These are phyloP conservation scores for Chaetomiaceae sp. DNA, from an alignment of 2,329 filamentous ascomycete species.

Conservation along the genomic window DNA sequence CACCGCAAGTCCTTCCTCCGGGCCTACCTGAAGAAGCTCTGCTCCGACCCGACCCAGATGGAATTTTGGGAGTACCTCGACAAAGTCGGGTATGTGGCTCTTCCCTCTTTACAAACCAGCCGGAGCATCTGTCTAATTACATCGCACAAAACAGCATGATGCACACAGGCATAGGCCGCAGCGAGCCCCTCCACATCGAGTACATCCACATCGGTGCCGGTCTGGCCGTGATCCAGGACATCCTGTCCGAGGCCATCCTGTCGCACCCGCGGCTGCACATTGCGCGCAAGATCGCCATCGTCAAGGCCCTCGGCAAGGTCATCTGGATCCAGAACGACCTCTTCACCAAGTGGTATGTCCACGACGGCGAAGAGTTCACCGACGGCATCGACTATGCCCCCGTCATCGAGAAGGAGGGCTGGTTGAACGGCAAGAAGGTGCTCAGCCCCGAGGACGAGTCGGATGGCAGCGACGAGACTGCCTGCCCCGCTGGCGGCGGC, in stretches of 20 bases:
- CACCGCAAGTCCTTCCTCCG: conserved; percentile 73
- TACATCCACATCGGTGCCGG: conserved; percentile 73
- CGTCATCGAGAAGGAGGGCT: conserved; percentile 56
- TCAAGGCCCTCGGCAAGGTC: conserved; percentile 73
- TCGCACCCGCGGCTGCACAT: conserved; percentile 63
- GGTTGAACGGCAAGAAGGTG: conserved; percentile 58
- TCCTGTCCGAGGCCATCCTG: conserved; percentile 71
- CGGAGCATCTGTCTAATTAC: neutral
- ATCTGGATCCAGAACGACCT: conserved; percentile 87
- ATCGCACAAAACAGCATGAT: conserved; percentile 51
- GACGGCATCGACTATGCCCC: conserved; percentile 42
- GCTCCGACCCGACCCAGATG: conserved; percentile 68
- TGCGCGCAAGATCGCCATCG: conserved; percentile 64
- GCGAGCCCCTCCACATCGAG: conserved; percentile 70
- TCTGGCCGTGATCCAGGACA: conserved; percentile 71
- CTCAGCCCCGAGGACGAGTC: conserved; percentile 30
- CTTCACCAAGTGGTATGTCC: conserved; percentile 76
- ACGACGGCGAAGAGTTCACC: conserved; percentile 59
- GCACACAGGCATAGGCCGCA: conserved; percentile 71
- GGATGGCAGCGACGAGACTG: conserved; percentile 14
- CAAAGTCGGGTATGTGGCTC: conserved; percentile 60
- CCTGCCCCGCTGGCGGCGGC: too few species aligned
- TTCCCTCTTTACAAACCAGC: neutral
- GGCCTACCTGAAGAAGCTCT: conserved; percentile 71
- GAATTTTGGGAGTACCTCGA: conserved; percentile 81